phyloP scores from a whole-genome alignment of 352 stramenopile species.

The Peronospora farinosa region DNA sequence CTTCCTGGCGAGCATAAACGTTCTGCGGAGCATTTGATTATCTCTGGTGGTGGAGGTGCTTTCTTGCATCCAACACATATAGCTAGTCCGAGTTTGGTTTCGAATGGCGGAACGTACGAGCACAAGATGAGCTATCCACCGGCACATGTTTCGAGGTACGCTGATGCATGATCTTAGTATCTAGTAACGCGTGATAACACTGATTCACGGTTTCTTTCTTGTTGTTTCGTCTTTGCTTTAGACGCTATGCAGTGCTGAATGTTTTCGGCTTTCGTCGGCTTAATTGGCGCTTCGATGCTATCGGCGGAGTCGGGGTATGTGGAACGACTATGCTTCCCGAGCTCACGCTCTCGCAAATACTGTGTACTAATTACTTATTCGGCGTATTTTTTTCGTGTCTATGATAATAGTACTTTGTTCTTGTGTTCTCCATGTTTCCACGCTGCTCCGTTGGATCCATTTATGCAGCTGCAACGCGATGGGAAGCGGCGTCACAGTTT shows the following conservation, averaged over 20 bases:
- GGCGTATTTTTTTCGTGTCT: constrained; percentile 1
- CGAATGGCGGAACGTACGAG: constrained; percentile 69
- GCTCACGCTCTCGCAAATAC: background rate
- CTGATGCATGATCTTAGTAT: constrained; percentile 1
- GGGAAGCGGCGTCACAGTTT: constrained; percentile 39
- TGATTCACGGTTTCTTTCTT: constrained; percentile 3
- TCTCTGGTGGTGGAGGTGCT: constrained; percentile 86
- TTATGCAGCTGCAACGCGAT: constrained; percentile 50
- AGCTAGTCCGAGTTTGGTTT: constrained; percentile 45
- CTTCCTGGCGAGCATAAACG: constrained; percentile 8
- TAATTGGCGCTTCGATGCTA: constrained; percentile 91
- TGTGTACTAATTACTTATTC: background rate
- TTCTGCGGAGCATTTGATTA: constrained; percentile 69
- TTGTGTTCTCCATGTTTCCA: constrained; percentile 90
- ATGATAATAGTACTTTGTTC: constrained; percentile 71
- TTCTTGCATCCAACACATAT: constrained; percentile 89
- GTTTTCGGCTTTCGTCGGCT: constrained; percentile 87
- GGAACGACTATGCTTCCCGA: background rate
- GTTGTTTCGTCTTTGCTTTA: constrained; percentile 18
- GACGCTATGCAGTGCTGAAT: constrained; percentile 76
- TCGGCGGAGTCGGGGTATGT: constrained; percentile 78
- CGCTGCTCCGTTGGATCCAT: constrained; percentile 79
- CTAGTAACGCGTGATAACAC: background rate
- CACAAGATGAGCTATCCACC: constrained; percentile 81
- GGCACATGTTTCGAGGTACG: constrained; percentile 60